phyloP scores from a whole-genome alignment of 108 stramenopile species.

The Fistulifera pelliculosa region DNA sequence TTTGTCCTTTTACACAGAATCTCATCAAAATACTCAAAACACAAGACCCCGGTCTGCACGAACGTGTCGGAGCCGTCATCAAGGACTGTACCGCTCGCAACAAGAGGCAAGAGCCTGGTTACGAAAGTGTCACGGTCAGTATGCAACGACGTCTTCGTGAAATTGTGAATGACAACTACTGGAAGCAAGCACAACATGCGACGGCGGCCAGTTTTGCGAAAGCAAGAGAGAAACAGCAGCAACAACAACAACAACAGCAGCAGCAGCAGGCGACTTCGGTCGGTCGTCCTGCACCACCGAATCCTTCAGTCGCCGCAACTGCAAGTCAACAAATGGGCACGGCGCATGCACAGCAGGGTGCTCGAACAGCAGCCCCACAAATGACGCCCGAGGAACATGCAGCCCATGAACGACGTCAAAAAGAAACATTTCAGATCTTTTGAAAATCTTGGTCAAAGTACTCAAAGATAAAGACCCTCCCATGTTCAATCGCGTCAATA shows the following conservation, averaged over 20 bases:
- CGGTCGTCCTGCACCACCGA: background rate
- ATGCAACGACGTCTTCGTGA: slow-evolving; percentile 47
- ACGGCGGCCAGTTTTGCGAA: slow-evolving; percentile 52
- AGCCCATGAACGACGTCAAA: slow-evolving; percentile 39
- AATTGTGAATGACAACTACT: slow-evolving; percentile 60
- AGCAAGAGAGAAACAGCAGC: slow-evolving; percentile 32
- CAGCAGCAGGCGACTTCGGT: too few relatives aligned
- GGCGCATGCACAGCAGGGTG: slow-evolving; percentile 1
- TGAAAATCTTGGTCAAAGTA: slow-evolving; percentile 73
- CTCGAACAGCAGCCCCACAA: too few relatives aligned
- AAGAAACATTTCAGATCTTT: slow-evolving; percentile 83
- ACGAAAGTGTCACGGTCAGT: slow-evolving; percentile 45
- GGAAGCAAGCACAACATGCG: slow-evolving; percentile 48
- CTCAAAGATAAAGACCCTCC: slow-evolving; percentile 64
- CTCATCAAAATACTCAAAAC: slow-evolving; percentile 77
- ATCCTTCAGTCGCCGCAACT: too few relatives aligned
- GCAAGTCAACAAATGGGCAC: background rate
- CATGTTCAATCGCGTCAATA: slow-evolving; percentile 55
- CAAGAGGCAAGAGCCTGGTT: slow-evolving; percentile 53
- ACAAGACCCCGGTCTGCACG: slow-evolving; percentile 57
- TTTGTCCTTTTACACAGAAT: slow-evolving; percentile 82
- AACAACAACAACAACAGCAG: too few relatives aligned
- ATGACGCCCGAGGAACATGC: background rate
- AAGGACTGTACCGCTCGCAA: slow-evolving; percentile 77
- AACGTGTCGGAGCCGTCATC: slow-evolving; percentile 58